Evolutionary conservation across 164 flowering plant genomes (phyloP).

Genomic region (Macadamia tetraphylla): DNA sequence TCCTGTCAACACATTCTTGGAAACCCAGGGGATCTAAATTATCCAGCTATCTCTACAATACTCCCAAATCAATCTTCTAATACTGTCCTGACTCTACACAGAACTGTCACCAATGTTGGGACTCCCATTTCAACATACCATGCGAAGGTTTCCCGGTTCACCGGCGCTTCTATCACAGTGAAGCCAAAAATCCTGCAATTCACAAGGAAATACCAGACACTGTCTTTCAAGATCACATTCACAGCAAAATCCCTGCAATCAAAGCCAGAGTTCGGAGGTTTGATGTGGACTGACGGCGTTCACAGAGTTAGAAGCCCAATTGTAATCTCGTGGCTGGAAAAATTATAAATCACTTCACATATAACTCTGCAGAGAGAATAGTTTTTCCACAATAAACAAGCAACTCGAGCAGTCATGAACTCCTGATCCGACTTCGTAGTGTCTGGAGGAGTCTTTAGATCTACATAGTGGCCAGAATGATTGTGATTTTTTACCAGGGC

Average conservation of each 20-base stretch:
- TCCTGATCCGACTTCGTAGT: no score
- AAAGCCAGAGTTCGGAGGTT: constrained; percentile 33
- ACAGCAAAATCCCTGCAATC: constrained; percentile 18
- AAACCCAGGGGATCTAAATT: constrained; percentile 39
- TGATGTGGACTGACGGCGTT: constrained; percentile 38
- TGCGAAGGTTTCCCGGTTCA: constrained; percentile 27
- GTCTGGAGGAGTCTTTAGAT: no score
- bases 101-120: constrained; percentile 54
- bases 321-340: constrained; percentile 30
- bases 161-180: constrained; percentile 29
- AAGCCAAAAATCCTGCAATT: constrained; percentile 35
- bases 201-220: constrained; percentile 30
- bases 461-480: no score
- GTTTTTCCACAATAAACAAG: background rate
- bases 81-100: constrained; percentile 21
- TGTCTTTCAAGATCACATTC: constrained; percentile 35
- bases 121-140: constrained; percentile 33
- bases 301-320: constrained; percentile 51
- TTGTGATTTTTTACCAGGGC: no score
- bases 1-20: constrained; percentile 24
- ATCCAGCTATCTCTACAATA: constrained; percentile 42
- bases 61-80: constrained; percentile 20
- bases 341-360: constrained; percentile 11
- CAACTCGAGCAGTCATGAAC: no score
- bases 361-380: no score